phyloP scores from a whole-genome alignment of 2,329 filamentous ascomycete genomes.

The Tympanopsis confertula region DNA sequence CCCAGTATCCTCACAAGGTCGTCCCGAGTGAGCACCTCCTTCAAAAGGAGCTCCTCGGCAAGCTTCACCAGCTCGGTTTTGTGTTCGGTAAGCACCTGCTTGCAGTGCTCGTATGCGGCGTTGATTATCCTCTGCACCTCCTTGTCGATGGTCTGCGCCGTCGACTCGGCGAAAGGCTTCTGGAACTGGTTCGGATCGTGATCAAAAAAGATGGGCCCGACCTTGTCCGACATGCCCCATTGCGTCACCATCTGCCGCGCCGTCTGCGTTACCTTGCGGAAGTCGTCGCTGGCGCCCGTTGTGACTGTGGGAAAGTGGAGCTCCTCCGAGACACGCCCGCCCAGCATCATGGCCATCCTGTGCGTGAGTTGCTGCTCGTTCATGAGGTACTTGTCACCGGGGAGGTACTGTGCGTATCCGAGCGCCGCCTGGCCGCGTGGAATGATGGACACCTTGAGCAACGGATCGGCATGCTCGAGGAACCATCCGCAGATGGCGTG shows the following conservation, averaged over 20 bases:
- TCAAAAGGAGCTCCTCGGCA: constrained; percentile 81
- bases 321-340: constrained; percentile 88
- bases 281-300: constrained; percentile 88
- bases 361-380: constrained; percentile 94
- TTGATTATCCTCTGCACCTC: constrained; percentile 89
- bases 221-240: constrained; percentile 94
- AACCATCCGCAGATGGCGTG: constrained; percentile 99
- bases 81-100: constrained; percentile 70
- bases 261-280: constrained; percentile 95
- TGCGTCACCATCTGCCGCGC: constrained; percentile 98
- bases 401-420: constrained; percentile 96
- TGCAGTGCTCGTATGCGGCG: constrained; percentile 84
- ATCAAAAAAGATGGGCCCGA: constrained; percentile 86
- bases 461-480: constrained; percentile 88
- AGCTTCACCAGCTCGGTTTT: constrained; percentile 80
- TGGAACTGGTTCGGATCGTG: constrained; percentile 71
- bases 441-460: constrained; percentile 97
- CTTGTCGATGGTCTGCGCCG: constrained; percentile 78
- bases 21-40: constrained; percentile 83
- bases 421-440: constrained; percentile 90
- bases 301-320: constrained; percentile 95
- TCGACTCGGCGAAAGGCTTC: constrained; percentile 93
- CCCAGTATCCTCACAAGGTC: constrained; percentile 86
- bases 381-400: constrained; percentile 89
- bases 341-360: constrained; percentile 98